phyloP scores from a whole-genome alignment of 495 filamentous ascomycete genomes.

The Hypoxylon fuscum region DNA sequence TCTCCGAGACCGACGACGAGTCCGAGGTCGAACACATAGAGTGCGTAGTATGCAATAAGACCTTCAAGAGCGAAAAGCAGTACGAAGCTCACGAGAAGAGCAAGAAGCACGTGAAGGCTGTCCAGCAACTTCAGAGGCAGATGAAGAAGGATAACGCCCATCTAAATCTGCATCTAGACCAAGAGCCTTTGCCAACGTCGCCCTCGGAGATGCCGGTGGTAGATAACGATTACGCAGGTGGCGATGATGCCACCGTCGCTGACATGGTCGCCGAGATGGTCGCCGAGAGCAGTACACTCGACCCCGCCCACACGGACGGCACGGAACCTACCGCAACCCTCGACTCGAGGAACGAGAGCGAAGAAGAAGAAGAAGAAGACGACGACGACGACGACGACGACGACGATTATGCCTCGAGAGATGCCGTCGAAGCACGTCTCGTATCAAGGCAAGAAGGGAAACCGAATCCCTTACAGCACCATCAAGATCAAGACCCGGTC shows the following conservation, averaged over 20 bases:
- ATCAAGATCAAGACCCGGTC: conserved; percentile 8
- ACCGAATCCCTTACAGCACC: background rate
- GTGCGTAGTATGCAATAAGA: conserved; percentile 91
- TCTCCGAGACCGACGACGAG: conserved; percentile 62
- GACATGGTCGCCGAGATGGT: no score
- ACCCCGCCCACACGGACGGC: background rate
- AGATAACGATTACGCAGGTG: conserved; percentile 6
- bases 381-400: no score
- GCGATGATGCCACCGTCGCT: background rate
- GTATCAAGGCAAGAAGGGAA: background rate
- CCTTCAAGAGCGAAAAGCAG: conserved; percentile 92
- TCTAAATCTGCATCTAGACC: conserved; percentile 63
- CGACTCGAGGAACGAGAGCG: conserved; percentile 25
- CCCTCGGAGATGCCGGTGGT: background rate
- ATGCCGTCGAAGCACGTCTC: conserved; percentile 51
- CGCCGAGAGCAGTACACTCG: background rate
- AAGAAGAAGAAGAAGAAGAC: no score
- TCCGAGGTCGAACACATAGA: conserved; percentile 74
- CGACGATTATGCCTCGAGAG: conserved; percentile 56
- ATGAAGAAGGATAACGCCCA: conserved; percentile 85
- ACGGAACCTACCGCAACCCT: conserved; percentile 13
- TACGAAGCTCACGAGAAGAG: conserved; percentile 94
- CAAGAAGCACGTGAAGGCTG: conserved; percentile 90
- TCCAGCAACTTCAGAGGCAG: conserved; percentile 78
- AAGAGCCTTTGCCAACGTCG: background rate